Evolutionary conservation across 2,329 filamentous ascomycete species (phyloP).

Genomic region (Diaporthe sp.): DNA sequence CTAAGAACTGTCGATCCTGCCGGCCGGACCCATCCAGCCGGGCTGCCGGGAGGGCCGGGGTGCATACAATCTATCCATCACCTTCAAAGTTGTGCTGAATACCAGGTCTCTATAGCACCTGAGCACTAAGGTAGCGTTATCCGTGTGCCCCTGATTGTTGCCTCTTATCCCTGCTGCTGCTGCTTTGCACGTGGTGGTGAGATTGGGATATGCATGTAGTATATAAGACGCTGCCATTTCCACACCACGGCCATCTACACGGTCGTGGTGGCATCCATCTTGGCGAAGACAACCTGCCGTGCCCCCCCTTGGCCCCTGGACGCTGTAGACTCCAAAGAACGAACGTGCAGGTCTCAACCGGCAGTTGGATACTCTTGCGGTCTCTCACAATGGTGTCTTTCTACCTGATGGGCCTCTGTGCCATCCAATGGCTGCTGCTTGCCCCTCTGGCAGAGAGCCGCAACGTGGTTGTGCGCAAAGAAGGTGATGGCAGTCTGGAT

Average conservation of each 20-base stretch:
- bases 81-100: no score
- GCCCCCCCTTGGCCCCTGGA: neutral
- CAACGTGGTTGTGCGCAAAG: neutral
- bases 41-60: neutral
- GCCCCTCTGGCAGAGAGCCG: neutral
- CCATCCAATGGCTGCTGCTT: slow-evolving; percentile 8
- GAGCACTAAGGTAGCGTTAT: slow-evolving; percentile 15
- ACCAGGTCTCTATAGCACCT: neutral
- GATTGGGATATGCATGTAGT: neutral
- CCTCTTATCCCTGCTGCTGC: neutral
- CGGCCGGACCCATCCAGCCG: neutral
- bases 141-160: neutral
- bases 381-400: neutral
- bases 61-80: neutral
- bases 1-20: neutral
- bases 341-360: neutral
- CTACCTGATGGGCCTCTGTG: neutral
- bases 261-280: neutral
- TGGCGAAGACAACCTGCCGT: neutral
- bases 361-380: neutral
- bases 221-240: neutral
- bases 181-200: neutral
- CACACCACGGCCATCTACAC: neutral
- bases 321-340: neutral
- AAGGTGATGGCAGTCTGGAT: neutral